phyloP scores from a whole-genome alignment of 129 eudicot genomes.

The Tanacetum coccineum region DNA sequence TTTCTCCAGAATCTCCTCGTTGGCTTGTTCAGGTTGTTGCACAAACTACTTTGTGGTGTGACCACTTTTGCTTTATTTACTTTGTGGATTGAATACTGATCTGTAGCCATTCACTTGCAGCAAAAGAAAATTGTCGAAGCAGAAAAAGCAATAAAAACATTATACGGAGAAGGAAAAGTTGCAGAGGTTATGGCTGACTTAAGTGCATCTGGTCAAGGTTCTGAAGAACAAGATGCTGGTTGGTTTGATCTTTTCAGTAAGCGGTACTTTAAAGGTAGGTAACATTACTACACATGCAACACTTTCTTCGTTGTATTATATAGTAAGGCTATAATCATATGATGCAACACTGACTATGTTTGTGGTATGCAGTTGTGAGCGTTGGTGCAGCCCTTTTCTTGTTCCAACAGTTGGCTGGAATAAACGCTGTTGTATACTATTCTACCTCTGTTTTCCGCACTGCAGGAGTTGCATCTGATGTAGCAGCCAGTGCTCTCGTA shows the following conservation, averaged over 20 bases:
- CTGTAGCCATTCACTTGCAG: constrained; percentile 35
- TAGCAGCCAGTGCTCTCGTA: constrained; percentile 94
- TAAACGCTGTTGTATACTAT: constrained; percentile 89
- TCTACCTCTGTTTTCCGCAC: constrained; percentile 89
- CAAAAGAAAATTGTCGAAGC: constrained; percentile 74
- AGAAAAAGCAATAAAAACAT: constrained; percentile 50
- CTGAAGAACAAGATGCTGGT: constrained; percentile 87
- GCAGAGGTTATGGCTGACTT: constrained; percentile 75
- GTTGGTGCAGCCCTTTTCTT: constrained; percentile 94
- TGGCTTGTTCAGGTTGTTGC: constrained; percentile 90
- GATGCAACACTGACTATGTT: constrained; percentile 16
- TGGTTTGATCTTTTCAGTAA: constrained; percentile 92
- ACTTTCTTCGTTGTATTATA: neutral
- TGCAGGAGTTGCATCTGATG: constrained; percentile 90
- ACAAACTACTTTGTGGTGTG: constrained; percentile 16
- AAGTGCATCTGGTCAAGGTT: constrained; percentile 54
- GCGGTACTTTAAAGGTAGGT: constrained; percentile 93
- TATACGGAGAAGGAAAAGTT: constrained; percentile 79
- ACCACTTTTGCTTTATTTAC: constrained; percentile 7
- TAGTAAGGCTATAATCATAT: neutral
- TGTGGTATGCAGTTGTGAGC: constrained; percentile 69
- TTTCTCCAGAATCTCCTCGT: constrained; percentile 93
- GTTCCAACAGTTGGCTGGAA: constrained; percentile 96
- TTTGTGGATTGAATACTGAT: neutral
- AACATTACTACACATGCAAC: neutral